These are phyloP conservation scores for Solidago caesia DNA, from an alignment of 129 eudicot genomes.

Conservation along the genomic window DNA sequence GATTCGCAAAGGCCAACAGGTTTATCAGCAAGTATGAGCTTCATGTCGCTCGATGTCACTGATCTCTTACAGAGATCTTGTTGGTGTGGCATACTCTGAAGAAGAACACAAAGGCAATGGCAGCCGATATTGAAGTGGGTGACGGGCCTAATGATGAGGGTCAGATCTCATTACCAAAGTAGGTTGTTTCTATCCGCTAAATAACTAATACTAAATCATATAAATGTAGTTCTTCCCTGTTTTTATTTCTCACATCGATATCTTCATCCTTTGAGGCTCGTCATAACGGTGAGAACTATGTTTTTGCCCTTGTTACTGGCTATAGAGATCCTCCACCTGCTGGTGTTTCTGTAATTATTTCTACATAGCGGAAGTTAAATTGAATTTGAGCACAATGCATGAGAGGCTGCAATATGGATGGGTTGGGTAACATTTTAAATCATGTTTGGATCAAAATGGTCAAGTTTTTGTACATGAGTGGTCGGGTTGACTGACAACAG, in stretches of 20 bases:
- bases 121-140: not conserved
- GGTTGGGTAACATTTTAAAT: too few relatives aligned
- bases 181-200: not conserved
- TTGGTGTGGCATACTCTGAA: not conserved
- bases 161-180: not conserved
- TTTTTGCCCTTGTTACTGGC: not conserved
- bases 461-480: too few relatives aligned
- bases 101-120: constrained; percentile 1
- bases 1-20: not conserved
- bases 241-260: not conserved
- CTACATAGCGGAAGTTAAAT: too few relatives aligned
- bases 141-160: constrained; percentile 6
- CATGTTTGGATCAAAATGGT: too few relatives aligned
- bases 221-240: not conserved
- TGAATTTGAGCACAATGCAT: too few relatives aligned
- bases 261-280: not conserved
- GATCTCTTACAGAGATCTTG: not conserved
- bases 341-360: not conserved
- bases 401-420: too few relatives aligned
- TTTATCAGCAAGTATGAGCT: not conserved
- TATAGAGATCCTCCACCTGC: not conserved
- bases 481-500: too few relatives aligned
- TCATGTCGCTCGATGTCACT: not conserved
- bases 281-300: not conserved
- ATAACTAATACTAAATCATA: not conserved